Evolutionary conservation across 345 rosid species (phyloP).

Genomic region (Noccaea caerulescens): DNA sequence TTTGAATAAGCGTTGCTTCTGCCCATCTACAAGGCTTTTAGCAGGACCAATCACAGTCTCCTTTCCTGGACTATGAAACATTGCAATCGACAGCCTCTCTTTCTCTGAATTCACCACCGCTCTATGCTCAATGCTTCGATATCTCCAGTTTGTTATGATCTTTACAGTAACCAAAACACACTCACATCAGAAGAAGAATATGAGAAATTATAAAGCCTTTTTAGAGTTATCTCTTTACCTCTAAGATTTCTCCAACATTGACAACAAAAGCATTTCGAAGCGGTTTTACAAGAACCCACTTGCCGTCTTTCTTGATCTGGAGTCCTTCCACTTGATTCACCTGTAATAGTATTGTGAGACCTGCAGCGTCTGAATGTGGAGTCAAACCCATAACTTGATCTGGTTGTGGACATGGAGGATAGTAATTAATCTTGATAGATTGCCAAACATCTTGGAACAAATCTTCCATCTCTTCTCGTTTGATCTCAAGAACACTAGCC

Average conservation of each 20-base stretch:
- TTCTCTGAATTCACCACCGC: slow-evolving; percentile 48
- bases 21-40: slow-evolving; percentile 43
- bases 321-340: slow-evolving; percentile 50
- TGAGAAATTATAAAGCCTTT: neutral
- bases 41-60: slow-evolving; percentile 54
- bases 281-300: slow-evolving; percentile 51
- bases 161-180: slow-evolving; percentile 24
- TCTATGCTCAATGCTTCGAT: slow-evolving; percentile 56
- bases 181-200: slow-evolving; percentile 17
- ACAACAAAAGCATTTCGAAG: slow-evolving; percentile 50
- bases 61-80: slow-evolving; percentile 43
- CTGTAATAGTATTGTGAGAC: slow-evolving; percentile 49
- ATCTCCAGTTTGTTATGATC: slow-evolving; percentile 56
- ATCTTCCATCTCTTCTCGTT: slow-evolving; percentile 43
- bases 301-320: slow-evolving; percentile 45
- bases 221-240: slow-evolving; percentile 44
- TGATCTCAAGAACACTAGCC: slow-evolving; percentile 40
- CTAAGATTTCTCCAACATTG: slow-evolving; percentile 55
- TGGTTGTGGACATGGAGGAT: slow-evolving; percentile 52
- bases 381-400: slow-evolving; percentile 44
- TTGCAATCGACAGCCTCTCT: slow-evolving; percentile 56
- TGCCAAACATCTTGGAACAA: slow-evolving; percentile 47
- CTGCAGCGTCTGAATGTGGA: slow-evolving; percentile 50
- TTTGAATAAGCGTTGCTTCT: slow-evolving; percentile 44
- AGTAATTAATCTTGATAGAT: slow-evolving; percentile 45